phyloP scores from a whole-genome alignment of 148 eudicot species.

The Pharnaceum exiguum region DNA sequence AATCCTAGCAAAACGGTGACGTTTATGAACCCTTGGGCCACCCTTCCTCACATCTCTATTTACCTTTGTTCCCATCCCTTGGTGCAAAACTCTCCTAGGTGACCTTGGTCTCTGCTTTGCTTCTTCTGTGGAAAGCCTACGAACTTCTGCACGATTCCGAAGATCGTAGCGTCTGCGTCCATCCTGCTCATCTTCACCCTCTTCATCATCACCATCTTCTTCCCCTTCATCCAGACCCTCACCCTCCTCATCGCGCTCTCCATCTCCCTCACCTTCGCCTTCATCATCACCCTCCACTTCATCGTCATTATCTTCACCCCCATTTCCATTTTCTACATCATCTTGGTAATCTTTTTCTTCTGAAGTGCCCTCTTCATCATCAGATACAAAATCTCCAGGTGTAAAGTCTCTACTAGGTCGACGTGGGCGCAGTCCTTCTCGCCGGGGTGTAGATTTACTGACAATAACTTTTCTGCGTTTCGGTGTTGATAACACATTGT shows the following conservation, averaged over 20 bases:
- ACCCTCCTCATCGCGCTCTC: slow-evolving; percentile 40
- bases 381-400: slow-evolving; percentile 32
- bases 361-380: slow-evolving; percentile 70
- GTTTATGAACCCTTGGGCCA: slow-evolving; percentile 84
- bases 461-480: slow-evolving; percentile 43
- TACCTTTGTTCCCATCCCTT: slow-evolving; percentile 89
- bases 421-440: slow-evolving; percentile 94
- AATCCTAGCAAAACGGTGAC: slow-evolving; percentile 77
- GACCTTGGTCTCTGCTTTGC: slow-evolving; percentile 87
- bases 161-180: slow-evolving; percentile 93
- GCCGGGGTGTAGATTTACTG: slow-evolving; percentile 48
- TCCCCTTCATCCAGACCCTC: slow-evolving; percentile 54
- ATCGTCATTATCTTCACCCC: slow-evolving; percentile 45
- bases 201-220: slow-evolving; percentile 80
- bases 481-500: slow-evolving; percentile 39
- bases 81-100: slow-evolving; percentile 85
- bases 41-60: slow-evolving; percentile 84
- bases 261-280: slow-evolving; percentile 49
- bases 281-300: slow-evolving; percentile 55
- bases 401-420: slow-evolving; percentile 45
- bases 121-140: slow-evolving; percentile 75
- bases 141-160: slow-evolving; percentile 85
- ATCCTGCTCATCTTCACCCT: slow-evolving; percentile 83
- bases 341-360: slow-evolving; percentile 65
- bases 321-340: slow-evolving; percentile 71